Evolutionary conservation across 768 basidiomycete species (phyloP), one percentile per base, ranked within the genome.

Genomic region (Mycena maculata): DNA sequence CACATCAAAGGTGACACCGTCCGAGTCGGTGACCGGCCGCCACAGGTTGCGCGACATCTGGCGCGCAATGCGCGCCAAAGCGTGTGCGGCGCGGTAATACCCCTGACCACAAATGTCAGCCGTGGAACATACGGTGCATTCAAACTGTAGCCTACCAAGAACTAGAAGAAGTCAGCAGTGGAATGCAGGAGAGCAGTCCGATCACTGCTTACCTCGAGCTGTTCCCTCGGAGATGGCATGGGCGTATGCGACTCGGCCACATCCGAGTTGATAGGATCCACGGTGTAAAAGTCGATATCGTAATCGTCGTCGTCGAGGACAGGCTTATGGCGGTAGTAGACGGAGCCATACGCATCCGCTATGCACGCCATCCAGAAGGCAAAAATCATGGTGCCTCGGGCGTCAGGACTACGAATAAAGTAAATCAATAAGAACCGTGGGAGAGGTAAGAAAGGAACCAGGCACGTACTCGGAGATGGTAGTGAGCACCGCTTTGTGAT

Each of bases 281-380:
- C 89, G 6, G 90, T 92, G 76, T 93, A 94, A 72, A 94, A 94
- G 77, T 94, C 93, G 69, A 95, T 91, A 75, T 95, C 92, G 75
- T 94, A 95, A 79, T 95, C 93, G 67, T 93, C 90, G 71, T 95
- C 94, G 75, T 94, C 92, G 82, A 96, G 82, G 72, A 91, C 84
- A 9, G 94, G 94, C 78, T 95, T 94, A 68, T 91, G 85, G 67
- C 94, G 88, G 80, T 95, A 94, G 78, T 94, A 95, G 33, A 89
- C 89, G 31, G 93, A 87, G 28, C 88, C 88, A 79, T 92, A 94
- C 9, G 94, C 93, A 73, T 98, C 96, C 36, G 87, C 85, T 49
- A 95, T 82, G 77, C 91, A 93, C 10, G 94, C 90, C 88, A 95
- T 92, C 94, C 95, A 96, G 92, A 95, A 96, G 1, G 94, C 91